Conservation (phyloP, 148 eudicot genomes). For the Nepenthes mirabilis region DNA sequence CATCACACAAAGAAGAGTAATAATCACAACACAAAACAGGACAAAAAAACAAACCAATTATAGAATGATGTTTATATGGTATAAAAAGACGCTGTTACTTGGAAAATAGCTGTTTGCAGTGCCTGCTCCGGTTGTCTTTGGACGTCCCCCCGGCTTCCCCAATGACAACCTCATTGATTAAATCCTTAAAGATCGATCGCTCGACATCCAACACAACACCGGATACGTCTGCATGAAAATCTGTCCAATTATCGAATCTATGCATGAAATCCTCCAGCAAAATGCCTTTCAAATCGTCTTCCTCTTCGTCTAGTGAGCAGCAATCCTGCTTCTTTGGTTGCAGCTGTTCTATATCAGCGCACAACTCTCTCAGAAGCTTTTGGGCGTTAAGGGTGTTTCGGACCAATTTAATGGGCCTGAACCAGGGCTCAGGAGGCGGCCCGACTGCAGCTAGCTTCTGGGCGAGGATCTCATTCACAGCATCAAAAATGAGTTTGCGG, state of each 20-base stretch:
- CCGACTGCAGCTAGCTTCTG: slow-evolving; percentile 33
- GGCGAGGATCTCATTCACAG: slow-evolving; percentile 67
- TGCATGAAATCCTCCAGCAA: slow-evolving; percentile 61
- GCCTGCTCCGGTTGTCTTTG: slow-evolving; percentile 30
- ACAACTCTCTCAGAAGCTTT: slow-evolving; percentile 66
- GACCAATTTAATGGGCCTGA: slow-evolving; percentile 31
- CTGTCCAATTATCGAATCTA: slow-evolving; percentile 48
- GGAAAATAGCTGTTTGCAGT: slow-evolving; percentile 47
- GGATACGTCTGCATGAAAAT: slow-evolving; percentile 46
- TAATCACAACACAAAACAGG: no score
- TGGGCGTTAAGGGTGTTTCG: slow-evolving; percentile 59
- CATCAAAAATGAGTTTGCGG: slow-evolving; percentile 77
- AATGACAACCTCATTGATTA: slow-evolving; percentile 56
- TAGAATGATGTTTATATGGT: no score
- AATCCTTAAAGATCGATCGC: slow-evolving; percentile 71
- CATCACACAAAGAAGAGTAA: no score
- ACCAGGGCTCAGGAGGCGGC: slow-evolving; percentile 36
- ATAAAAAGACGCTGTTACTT: slow-evolving; percentile 3
- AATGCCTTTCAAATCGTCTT: slow-evolving; percentile 51
- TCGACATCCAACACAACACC: slow-evolving; percentile 64
- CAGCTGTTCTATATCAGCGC: slow-evolving; percentile 62
- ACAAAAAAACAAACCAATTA: no score
- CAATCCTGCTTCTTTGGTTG: slow-evolving; percentile 20
- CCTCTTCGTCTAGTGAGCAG: slow-evolving; percentile 44
- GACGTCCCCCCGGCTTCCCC: slow-evolving; percentile 36